phyloP scores from a whole-genome alignment of 306 rosid species.

The Vigna nakashimae region DNA sequence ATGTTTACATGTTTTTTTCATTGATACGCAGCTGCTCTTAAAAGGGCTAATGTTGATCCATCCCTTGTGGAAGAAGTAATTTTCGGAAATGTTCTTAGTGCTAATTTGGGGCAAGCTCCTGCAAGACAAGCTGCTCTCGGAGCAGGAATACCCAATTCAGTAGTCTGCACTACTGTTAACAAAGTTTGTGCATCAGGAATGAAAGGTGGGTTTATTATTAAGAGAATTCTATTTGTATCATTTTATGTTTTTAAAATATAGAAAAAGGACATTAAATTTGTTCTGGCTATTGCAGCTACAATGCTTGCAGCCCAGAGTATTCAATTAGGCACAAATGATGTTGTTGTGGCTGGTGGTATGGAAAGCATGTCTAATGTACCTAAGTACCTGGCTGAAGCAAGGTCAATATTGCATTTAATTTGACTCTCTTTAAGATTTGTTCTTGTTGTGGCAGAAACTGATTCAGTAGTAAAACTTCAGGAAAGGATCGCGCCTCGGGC shows the following conservation, averaged over 20 bases:
- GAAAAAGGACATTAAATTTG: not conserved
- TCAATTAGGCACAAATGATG: conserved; percentile 90
- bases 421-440: conserved; percentile 27
- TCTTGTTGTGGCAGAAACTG: conserved; percentile 40
- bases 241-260: not conserved
- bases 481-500: conserved; percentile 99
- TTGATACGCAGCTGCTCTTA: conserved; percentile 78
- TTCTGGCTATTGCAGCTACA: conserved; percentile 69
- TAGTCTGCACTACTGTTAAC: conserved; percentile 85
- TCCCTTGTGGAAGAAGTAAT: conserved; percentile 87
- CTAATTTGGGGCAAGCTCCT: conserved; percentile 99
- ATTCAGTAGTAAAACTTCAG: conserved; percentile 63
- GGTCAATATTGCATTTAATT: conserved; percentile 56
- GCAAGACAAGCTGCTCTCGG: conserved; percentile 99
- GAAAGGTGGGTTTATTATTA: conserved; percentile 65
- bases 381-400: conserved; percentile 94
- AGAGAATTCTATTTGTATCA: conserved; percentile 4
- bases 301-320: conserved; percentile 98
- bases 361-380: conserved; percentile 98
- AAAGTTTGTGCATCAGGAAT: conserved; percentile 99
- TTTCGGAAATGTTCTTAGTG: conserved; percentile 97
- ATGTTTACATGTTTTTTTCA: not conserved
- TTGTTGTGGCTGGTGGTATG: conserved; percentile 99
- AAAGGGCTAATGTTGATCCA: conserved; percentile 90
- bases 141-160: conserved; percentile 91